These are phyloP conservation scores for Echinochloa phyllopogon DNA, from an alignment of 176 grass and related monocot species.

Conservation along the genomic window DNA sequence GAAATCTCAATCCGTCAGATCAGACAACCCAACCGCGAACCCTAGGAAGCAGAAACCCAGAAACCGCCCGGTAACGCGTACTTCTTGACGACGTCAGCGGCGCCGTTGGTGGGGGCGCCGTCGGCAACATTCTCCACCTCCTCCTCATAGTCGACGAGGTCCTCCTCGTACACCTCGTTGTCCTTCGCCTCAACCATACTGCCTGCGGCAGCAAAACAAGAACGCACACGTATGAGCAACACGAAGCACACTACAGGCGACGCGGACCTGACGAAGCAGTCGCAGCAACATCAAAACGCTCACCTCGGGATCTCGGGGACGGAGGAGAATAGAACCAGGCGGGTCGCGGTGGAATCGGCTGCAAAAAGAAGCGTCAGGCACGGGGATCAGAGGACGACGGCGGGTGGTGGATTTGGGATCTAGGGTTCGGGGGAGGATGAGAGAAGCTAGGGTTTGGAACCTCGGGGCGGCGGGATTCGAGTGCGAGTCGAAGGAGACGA, in stretches of 20 bases:
- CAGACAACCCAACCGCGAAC: not conserved
- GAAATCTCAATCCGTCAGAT: not conserved
- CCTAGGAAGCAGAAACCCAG: not conserved
- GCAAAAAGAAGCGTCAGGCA: constrained; percentile 20
- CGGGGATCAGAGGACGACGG: not conserved
- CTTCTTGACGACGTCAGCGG: constrained; percentile 76
- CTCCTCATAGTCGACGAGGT: constrained; percentile 98
- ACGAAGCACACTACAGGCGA: not conserved
- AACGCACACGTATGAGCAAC: not conserved
- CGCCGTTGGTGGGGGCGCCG: constrained; percentile 67
- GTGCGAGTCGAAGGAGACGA: not conserved
- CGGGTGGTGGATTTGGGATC: not conserved
- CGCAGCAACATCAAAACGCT: not conserved
- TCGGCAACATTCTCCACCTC: constrained; percentile 52
- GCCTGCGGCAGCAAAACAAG: not conserved
- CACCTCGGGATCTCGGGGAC: constrained; percentile 14
- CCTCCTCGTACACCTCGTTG: constrained; percentile 94
- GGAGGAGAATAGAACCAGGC: not conserved
- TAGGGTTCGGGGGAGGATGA: constrained; percentile 6
- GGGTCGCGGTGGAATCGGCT: not conserved
- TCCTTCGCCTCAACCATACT: constrained; percentile 94
- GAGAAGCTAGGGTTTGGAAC: constrained; percentile 20
- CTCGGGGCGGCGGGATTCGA: not conserved
- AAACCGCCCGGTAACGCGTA: constrained; percentile 29
- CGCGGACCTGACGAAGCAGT: not conserved